Evolutionary conservation across 495 filamentous ascomycete genomes (phyloP).

Genomic region (Neurospora hispaniola): DNA sequence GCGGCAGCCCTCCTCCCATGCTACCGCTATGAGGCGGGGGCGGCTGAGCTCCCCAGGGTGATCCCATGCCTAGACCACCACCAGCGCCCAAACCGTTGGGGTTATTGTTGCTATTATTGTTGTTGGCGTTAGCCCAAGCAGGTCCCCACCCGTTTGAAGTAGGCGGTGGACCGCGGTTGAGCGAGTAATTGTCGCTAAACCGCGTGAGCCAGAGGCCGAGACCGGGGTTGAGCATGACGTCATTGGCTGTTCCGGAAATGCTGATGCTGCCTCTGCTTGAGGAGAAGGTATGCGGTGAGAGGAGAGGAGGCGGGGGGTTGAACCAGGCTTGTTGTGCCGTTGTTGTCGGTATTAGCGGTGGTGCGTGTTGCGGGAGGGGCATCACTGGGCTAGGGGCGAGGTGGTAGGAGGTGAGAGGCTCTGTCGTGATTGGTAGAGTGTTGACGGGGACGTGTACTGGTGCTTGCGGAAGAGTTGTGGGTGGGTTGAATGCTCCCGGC

Average conservation of each 20-base stretch:
- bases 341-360: conserved; percentile 25
- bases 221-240: conserved; percentile 5
- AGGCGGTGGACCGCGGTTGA: neutral
- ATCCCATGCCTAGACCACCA: neutral
- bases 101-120: neutral
- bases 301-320: conserved; percentile 41
- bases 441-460: neutral
- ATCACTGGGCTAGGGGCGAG: conserved; percentile 5
- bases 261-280: neutral
- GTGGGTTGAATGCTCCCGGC: neutral
- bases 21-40: neutral
- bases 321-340: conserved; percentile 31
- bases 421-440: neutral
- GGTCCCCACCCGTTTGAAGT: neutral
- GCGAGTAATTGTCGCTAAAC: conserved; percentile 1
- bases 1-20: neutral
- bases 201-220: conserved; percentile 10
- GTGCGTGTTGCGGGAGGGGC: conserved; percentile 7
- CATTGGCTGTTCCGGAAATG: neutral
- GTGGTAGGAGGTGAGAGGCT: neutral
- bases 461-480: neutral
- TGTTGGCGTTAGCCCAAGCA: neutral
- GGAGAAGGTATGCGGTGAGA: conserved; percentile 30
- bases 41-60: neutral
- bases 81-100: neutral